Evolutionary conservation across 768 basidiomycete species (phyloP).

Genomic region (Terana coerulea): DNA sequence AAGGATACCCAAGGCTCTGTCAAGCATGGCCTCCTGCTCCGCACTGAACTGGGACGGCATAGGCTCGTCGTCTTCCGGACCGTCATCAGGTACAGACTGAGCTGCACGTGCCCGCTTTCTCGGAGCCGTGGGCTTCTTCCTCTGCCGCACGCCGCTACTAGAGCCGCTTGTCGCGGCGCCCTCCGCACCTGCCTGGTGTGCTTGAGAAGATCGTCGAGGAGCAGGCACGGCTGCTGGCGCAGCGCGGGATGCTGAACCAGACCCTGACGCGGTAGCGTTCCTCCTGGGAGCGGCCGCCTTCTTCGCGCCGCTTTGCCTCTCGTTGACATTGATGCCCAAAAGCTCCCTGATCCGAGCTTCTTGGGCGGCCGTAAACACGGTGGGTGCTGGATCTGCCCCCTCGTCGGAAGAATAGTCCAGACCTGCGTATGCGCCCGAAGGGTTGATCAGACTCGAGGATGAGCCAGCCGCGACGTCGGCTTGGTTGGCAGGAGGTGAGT

Average conservation of each 20-base stretch:
- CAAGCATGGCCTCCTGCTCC: conserved; percentile 5
- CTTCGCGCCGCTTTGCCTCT: not conserved
- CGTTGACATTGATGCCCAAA: not conserved
- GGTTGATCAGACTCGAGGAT: not conserved
- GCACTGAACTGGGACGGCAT: not conserved
- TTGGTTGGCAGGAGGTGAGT: not conserved
- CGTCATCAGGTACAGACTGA: no score
- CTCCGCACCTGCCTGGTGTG: no score
- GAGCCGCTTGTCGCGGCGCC: no score
- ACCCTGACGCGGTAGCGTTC: no score
- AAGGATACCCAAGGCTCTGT: conserved; percentile 4
- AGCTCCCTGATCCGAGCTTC: not conserved
- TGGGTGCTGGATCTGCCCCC: not conserved
- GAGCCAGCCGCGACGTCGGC: not conserved
- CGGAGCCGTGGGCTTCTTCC: no score
- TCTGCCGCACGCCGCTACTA: no score
- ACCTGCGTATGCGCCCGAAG: not conserved
- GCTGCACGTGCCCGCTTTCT: no score
- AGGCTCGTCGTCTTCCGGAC: conserved; percentile 3
- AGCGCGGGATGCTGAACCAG: no score
- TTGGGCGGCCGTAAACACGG: not conserved
- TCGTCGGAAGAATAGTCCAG: no score
- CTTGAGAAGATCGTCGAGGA: no score
- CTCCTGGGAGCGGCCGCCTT: not conserved
- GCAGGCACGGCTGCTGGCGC: no score